Evolutionary conservation across 306 rosid genomes (phyloP).

Genomic region (Luffa aegyptiaca): DNA sequence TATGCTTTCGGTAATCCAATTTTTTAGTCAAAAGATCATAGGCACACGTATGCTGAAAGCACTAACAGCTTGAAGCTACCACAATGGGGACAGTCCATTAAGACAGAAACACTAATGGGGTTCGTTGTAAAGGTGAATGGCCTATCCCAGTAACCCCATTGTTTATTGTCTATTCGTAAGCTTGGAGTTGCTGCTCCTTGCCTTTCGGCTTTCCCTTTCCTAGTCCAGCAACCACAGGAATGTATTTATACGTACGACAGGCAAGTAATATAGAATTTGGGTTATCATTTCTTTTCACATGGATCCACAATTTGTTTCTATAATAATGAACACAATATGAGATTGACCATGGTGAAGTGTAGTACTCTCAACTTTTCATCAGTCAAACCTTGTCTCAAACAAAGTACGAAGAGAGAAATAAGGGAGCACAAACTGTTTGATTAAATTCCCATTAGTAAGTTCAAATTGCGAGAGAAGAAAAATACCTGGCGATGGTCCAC

Average conservation of each 20-base stretch:
- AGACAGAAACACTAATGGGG: slow-evolving; percentile 6
- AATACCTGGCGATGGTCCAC: slow-evolving; percentile 7
- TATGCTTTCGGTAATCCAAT: not conserved
- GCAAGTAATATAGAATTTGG: not conserved
- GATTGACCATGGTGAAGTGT: not conserved
- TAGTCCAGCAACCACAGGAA: not conserved
- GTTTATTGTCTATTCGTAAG: slow-evolving; percentile 1
- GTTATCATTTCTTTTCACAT: not conserved
- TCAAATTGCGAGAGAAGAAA: not conserved
- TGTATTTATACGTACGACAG: not conserved
- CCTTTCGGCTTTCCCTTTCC: not conserved
- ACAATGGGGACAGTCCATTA: not conserved
- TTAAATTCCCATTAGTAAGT: not conserved
- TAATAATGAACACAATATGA: not conserved
- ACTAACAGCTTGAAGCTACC: not conserved
- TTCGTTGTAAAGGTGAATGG: not conserved
- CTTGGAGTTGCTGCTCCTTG: not conserved
- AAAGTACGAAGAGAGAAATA: not conserved
- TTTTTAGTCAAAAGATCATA: not conserved
- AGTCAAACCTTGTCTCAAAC: not conserved
- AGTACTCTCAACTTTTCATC: not conserved
- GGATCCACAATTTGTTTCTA: not conserved
- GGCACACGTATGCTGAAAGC: slow-evolving; percentile 8
- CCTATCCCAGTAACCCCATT: not conserved
- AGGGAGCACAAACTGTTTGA: not conserved